Conservation (phyloP, 2,329 filamentous ascomycete genomes). For the Aspergillus piperis region DNA sequence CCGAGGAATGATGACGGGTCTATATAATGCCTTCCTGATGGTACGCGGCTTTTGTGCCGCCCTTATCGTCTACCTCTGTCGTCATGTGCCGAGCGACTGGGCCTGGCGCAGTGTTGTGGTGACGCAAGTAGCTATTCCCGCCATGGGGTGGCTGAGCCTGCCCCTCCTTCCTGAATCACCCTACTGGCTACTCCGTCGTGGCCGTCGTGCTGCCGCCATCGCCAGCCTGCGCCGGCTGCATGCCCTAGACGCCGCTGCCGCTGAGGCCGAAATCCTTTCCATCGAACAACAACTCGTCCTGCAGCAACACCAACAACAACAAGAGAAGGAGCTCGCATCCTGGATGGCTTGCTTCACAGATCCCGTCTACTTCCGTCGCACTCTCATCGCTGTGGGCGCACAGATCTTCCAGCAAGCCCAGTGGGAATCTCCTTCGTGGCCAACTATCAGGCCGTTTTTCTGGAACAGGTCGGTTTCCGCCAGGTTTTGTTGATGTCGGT, state of each 20-base stretch:
- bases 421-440: constrained; percentile 8
- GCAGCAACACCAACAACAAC: background rate
- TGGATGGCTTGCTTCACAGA: background rate
- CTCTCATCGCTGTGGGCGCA: background rate
- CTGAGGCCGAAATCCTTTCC: background rate
- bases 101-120: too few species aligned
- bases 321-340: background rate
- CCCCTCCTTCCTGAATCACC: too few species aligned
- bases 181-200: too few species aligned
- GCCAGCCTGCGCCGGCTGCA: background rate
- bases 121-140: too few species aligned
- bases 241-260: background rate
- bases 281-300: background rate
- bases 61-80: too few species aligned
- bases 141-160: too few species aligned
- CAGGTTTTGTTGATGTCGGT: background rate
- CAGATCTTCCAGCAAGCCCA: constrained; percentile 11
- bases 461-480: constrained; percentile 13
- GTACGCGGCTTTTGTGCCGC: too few species aligned
- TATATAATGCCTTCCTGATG: too few species aligned
- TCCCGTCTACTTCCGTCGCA: background rate
- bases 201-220: constrained; percentile 1
- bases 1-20: constrained; percentile 42
- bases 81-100: too few species aligned
- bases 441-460: constrained; percentile 18